Conservation (phyloP, 1,284 basidiomycete species). For the Heterobasidion parviporum region DNA sequence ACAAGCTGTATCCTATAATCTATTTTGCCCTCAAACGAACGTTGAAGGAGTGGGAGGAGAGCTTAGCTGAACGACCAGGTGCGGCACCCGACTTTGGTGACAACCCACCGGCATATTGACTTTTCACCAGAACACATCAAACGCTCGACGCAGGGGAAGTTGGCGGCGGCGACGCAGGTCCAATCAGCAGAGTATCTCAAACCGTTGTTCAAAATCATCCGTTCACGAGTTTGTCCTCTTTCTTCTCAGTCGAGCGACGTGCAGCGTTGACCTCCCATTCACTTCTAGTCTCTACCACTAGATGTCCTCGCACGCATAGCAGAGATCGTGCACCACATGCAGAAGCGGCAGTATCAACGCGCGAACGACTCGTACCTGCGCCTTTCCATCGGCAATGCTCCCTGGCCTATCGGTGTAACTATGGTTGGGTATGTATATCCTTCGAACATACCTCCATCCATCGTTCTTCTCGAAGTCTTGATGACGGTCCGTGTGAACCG, state of each 20-base stretch:
- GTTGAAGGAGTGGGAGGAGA: slow-evolving; percentile 93
- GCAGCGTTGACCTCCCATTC: neutral
- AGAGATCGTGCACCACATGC: slow-evolving; percentile 96
- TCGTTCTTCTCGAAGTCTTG: neutral
- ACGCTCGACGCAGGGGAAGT: slow-evolving; percentile 83
- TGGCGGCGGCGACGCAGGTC: slow-evolving; percentile 91
- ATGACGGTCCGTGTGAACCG: neutral
- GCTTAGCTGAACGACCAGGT: slow-evolving; percentile 89
- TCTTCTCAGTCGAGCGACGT: neutral
- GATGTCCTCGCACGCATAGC: slow-evolving; percentile 88
- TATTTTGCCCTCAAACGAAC: slow-evolving; percentile 94
- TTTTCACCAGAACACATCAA: slow-evolving; percentile 39
- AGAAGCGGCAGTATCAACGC: slow-evolving; percentile 86
- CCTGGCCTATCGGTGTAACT: slow-evolving; percentile 99
- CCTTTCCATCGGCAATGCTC: slow-evolving; percentile 95
- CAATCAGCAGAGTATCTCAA: slow-evolving; percentile 97
- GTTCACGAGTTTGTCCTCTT: slow-evolving; percentile 61
- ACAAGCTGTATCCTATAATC: slow-evolving; percentile 94
- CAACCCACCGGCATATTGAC: neutral
- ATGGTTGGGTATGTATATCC: slow-evolving; percentile 79
- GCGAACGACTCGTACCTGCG: slow-evolving; percentile 98
- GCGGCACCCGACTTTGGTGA: slow-evolving; percentile 13
- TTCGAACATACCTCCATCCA: neutral
- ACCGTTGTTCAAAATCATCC: slow-evolving; percentile 87
- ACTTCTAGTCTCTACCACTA: slow-evolving; percentile 60